Percentiles rank a stretch among this genome's conserved stretches.
Conservation (phyloP, 495 filamentous ascomycete genomes). For the Penicillium robsamsonii region DNA sequence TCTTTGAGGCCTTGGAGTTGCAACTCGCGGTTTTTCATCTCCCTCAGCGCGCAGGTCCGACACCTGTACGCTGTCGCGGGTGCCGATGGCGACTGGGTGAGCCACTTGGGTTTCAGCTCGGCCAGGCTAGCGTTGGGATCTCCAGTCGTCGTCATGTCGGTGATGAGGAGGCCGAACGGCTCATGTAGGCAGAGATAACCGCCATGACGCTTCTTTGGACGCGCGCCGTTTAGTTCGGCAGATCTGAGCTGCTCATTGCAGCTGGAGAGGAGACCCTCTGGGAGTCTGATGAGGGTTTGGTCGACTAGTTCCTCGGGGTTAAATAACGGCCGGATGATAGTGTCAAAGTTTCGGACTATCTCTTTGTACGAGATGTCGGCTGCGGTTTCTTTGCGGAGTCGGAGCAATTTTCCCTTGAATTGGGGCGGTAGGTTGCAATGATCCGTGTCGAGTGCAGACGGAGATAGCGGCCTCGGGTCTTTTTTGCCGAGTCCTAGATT, state of each 20-base stretch:
- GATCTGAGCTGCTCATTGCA: slow-evolving; percentile 51
- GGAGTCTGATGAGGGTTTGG: slow-evolving; percentile 56
- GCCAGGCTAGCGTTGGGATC: slow-evolving; percentile 50
- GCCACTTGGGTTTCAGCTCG: slow-evolving; percentile 97
- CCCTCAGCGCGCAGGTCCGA: slow-evolving; percentile 79
- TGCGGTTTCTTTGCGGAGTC: slow-evolving; percentile 63
- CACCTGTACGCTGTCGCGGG: slow-evolving; percentile 65
- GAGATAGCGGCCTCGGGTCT: slow-evolving; percentile 4
- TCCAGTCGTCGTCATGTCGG: slow-evolving; percentile 67
- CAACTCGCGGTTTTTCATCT: slow-evolving; percentile 48
- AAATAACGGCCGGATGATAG: slow-evolving; percentile 57
- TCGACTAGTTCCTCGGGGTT: slow-evolving; percentile 56
- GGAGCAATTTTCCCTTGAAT: slow-evolving; percentile 55
- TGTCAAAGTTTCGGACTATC: slow-evolving; percentile 57
- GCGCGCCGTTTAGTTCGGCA: slow-evolving; percentile 30
- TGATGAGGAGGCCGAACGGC: slow-evolving; percentile 66
- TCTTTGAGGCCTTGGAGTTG: slow-evolving; percentile 24
- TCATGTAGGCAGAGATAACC: slow-evolving; percentile 59
- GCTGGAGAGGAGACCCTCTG: slow-evolving; percentile 40
- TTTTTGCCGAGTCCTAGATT: slow-evolving; percentile 15
- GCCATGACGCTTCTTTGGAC: slow-evolving; percentile 50
- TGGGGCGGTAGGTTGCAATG: slow-evolving; percentile 21
- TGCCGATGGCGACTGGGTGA: slow-evolving; percentile 76
- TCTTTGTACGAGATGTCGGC: slow-evolving; percentile 53
- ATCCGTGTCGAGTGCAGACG: slow-evolving; percentile 11